These are phyloP conservation scores for Solanum chilense DNA, from an alignment of 257 asterid species.

Conservation along the genomic window DNA sequence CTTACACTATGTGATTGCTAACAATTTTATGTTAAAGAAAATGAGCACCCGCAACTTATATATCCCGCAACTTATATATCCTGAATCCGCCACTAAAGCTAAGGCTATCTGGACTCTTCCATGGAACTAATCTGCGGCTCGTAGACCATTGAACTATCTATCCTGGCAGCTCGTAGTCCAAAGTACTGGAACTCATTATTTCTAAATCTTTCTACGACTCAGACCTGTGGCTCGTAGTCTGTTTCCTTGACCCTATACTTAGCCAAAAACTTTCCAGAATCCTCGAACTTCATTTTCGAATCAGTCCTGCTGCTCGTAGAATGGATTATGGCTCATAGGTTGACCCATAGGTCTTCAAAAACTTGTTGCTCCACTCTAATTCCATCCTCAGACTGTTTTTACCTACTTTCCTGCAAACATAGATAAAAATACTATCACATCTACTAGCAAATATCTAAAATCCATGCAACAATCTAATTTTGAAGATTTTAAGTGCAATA, in stretches of 20 bases:
- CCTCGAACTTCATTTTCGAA: not conserved
- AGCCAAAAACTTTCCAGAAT: not conserved
- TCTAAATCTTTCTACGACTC: not conserved
- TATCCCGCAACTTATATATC: no score
- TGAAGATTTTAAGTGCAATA: not conserved
- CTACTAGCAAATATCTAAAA: not conserved
- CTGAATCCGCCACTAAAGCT: no score
- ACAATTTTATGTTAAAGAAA: no score
- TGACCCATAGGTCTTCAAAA: no score
- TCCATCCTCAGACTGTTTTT: not conserved
- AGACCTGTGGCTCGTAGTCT: not conserved
- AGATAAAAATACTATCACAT: no score
- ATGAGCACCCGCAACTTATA: no score
- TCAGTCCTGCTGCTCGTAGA: not conserved
- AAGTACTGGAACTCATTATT: not conserved
- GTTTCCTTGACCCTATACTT: not conserved
- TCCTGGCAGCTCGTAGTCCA: not conserved
- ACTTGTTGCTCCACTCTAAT: not conserved
- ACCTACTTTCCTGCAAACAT: not conserved
- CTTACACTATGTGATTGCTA: no score
- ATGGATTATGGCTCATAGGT: not conserved
- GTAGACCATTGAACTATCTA: not conserved
- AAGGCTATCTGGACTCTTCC: not conserved
- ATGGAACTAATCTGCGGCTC: not conserved
- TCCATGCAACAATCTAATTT: not conserved